Conservation (phyloP, 192 early-diverging fungal species). For the Geranomyces michiganensis region DNA sequence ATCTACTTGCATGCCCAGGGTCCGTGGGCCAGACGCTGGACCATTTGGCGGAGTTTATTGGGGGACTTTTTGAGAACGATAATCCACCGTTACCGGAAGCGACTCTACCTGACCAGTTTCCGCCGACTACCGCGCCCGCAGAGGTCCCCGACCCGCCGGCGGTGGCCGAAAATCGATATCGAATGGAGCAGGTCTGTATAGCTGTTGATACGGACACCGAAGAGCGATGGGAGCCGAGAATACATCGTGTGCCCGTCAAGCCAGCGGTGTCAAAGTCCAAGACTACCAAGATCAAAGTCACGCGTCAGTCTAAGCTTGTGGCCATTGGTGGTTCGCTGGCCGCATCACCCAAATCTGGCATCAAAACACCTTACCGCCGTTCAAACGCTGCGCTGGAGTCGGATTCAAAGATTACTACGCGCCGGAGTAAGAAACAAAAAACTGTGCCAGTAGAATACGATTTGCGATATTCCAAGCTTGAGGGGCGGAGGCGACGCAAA, state of each 20-base stretch:
- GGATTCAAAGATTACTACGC: slow-evolving; percentile 5
- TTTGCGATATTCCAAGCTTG: neutral
- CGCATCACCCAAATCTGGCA: too few species aligned
- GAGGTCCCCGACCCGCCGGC: neutral
- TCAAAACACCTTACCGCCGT: too few species aligned
- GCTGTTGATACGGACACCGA: neutral
- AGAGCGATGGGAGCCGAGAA: neutral
- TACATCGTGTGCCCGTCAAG: slow-evolving; percentile 6
- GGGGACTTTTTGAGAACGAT: neutral
- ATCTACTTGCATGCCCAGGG: neutral
- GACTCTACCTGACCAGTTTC: neutral
- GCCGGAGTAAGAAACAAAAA: neutral
- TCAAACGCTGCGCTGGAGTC: neutral
- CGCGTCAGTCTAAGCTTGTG: too few species aligned
- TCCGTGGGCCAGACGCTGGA: neutral
- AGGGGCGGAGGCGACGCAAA: neutral
- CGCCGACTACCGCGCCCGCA: neutral
- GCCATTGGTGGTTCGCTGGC: too few species aligned
- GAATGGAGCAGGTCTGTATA: slow-evolving; percentile 16
- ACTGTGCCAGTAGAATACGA: neutral
- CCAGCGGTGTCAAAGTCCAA: slow-evolving; percentile 7
- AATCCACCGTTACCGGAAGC: neutral
- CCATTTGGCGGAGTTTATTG: neutral
- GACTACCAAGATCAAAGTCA: neutral
- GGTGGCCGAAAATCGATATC: neutral